Evolutionary conservation across 2,329 filamentous ascomycete genomes (phyloP), one percentile per base, ranked within the genome.

Genomic region (Diaporthe amygdali): DNA sequence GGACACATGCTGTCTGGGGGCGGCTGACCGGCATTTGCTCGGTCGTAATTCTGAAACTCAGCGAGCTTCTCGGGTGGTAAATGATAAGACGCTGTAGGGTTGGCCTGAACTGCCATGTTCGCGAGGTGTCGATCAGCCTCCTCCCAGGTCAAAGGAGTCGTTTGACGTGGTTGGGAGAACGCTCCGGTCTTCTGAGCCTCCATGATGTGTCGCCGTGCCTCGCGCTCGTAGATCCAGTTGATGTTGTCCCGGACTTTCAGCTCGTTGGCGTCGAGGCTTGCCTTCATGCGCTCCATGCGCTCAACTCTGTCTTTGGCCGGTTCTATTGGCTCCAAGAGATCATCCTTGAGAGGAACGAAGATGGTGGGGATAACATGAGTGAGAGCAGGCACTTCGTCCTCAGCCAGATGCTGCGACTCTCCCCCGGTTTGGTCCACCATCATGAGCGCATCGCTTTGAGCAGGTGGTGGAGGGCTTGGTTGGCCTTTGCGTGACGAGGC

Each of bases 271-370:
- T 82, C 79, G 44, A 82, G 70, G 39, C 75, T 78, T 39, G 77
- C 70, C 14, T 81, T 72, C 51, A 79, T 78, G 37, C 71, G 66
- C 69, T 77, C 73, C 20, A 81, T 74, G 3, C 76, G 78, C 39
- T 79, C 77, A 46, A 78, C 56, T 7, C 78, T 72, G 68, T 76
- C 74, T 20, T 75, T 75, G 3, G 78, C 77, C n/a, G 68, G 44
- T 1, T 74, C 68, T 34, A 75, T 73, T 2, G 78, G 76, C 64
- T 76, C 69, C 37, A 78, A 76, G 22, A 82, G 74, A 69, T 81
- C 79, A 6, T 77, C 69, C 20, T 73, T 75, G 32, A 81, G 69
- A 0, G 81, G 81, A 1, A 81, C 77, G 63, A 83, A 82, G 27
- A 81, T 79, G 47, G 76, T 76, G 0, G 79, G 77, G 2, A 76